Evolutionary conservation across 495 filamentous ascomycete species (phyloP).

Genomic region (Talaromyces trachyspermus): DNA sequence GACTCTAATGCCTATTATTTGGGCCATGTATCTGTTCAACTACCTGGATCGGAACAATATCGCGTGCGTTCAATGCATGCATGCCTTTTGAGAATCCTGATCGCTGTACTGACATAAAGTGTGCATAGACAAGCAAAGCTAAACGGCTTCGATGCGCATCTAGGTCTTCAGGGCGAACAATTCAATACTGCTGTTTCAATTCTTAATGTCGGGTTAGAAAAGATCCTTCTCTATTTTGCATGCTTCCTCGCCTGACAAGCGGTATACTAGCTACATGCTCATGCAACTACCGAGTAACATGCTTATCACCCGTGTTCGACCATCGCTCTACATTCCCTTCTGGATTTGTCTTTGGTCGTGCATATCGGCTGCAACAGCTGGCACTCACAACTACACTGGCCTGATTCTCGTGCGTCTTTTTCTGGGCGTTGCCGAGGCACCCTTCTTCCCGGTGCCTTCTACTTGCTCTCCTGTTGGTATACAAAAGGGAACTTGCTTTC

Average conservation of each 20-base stretch:
- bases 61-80: neutral
- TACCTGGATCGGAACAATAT: slow-evolving; percentile 40
- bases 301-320: slow-evolving; percentile 41
- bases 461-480: slow-evolving; percentile 41
- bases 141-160: slow-evolving; percentile 38
- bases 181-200: slow-evolving; percentile 52
- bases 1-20: slow-evolving; percentile 41
- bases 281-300: slow-evolving; percentile 56
- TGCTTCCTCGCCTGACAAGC: no score
- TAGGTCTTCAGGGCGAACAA: slow-evolving; percentile 39
- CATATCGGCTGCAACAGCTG: slow-evolving; percentile 36
- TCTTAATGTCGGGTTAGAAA: slow-evolving; percentile 45
- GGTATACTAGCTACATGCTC: slow-evolving; percentile 34
- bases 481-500: slow-evolving; percentile 41
- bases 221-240: neutral
- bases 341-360: slow-evolving; percentile 46
- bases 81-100: neutral
- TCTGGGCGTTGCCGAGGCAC: slow-evolving; percentile 42
- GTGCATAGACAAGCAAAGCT: slow-evolving; percentile 14
- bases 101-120: neutral
- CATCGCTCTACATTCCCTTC: slow-evolving; percentile 25
- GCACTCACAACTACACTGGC: slow-evolving; percentile 33
- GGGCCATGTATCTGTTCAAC: slow-evolving; percentile 44
- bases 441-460: slow-evolving; percentile 44
- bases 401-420: slow-evolving; percentile 30